Evolutionary conservation across 1,284 basidiomycete species (phyloP).

Genomic region (Naganishia sp.): DNA sequence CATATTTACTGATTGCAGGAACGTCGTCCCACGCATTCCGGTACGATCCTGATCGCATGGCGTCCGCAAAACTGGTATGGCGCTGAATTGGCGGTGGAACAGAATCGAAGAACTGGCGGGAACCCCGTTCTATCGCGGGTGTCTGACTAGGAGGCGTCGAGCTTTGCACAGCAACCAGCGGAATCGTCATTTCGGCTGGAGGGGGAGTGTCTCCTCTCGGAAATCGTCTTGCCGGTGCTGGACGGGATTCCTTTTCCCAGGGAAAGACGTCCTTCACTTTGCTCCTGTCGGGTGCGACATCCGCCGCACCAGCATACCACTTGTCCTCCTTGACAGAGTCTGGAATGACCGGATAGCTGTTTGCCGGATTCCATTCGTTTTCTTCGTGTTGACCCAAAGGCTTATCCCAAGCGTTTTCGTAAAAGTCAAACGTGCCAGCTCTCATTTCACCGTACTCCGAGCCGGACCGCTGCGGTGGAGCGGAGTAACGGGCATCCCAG

Average conservation of each 20-base stretch:
- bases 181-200: constrained; percentile 54
- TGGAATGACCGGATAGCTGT: constrained; percentile 47
- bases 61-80: constrained; percentile 58
- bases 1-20: constrained; percentile 74
- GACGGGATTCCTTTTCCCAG: constrained; percentile 75
- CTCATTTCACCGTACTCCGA: constrained; percentile 55
- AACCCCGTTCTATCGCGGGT: constrained; percentile 35
- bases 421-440: constrained; percentile 52
- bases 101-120: constrained; percentile 31
- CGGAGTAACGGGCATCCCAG: constrained; percentile 56
- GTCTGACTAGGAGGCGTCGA: constrained; percentile 36
- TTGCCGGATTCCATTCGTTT: constrained; percentile 37
- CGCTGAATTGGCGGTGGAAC: constrained; percentile 38
- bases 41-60: constrained; percentile 60
- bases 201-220: constrained; percentile 67
- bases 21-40: constrained; percentile 80
- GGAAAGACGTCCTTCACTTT: constrained; percentile 85
- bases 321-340: constrained; percentile 49
- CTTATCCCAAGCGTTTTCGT: constrained; percentile 58
- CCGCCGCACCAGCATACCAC: constrained; percentile 56
- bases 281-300: constrained; percentile 64
- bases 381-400: constrained; percentile 47
- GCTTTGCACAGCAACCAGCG: constrained; percentile 38
- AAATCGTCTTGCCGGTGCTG: constrained; percentile 70
- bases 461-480: constrained; percentile 53